Percentiles rank a stretch among this genome's conserved stretches.
phyloP scores from a whole-genome alignment of 495 filamentous ascomycete genomes.

The Annulohypoxylon stygium region DNA sequence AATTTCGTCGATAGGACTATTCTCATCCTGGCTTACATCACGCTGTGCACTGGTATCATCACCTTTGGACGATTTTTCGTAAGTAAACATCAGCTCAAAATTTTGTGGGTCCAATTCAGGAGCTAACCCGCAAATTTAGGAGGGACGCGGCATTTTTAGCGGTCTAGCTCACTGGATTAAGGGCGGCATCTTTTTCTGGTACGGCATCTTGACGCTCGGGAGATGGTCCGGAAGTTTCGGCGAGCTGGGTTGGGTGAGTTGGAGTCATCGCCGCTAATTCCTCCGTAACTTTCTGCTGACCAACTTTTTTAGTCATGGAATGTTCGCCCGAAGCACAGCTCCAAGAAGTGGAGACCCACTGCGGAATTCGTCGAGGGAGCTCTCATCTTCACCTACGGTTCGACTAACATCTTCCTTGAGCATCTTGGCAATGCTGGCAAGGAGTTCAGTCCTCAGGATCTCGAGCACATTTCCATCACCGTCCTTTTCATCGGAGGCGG shows the following conservation, averaged over 20 bases:
- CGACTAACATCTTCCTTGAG: slow-evolving; percentile 92
- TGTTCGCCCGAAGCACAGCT: slow-evolving; percentile 73
- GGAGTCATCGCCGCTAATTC: slow-evolving; percentile 12
- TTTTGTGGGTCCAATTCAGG: slow-evolving; percentile 6
- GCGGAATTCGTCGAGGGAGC: slow-evolving; percentile 91
- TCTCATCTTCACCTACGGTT: slow-evolving; percentile 89
- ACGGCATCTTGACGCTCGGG: slow-evolving; percentile 87
- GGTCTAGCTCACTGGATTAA: slow-evolving; percentile 96
- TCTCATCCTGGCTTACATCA: slow-evolving; percentile 65
- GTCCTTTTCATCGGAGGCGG: slow-evolving; percentile 96
- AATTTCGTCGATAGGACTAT: slow-evolving; percentile 62
- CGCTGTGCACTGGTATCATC: slow-evolving; percentile 72
- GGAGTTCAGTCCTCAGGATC: slow-evolving; percentile 79
- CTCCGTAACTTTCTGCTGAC: slow-evolving; percentile 25
- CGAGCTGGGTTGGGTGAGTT: slow-evolving; percentile 84
- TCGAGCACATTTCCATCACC: slow-evolving; percentile 94
- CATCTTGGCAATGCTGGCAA: slow-evolving; percentile 80
- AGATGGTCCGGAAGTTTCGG: slow-evolving; percentile 93
- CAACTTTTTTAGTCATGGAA: slow-evolving; percentile 79
- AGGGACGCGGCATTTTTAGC: slow-evolving; percentile 76
- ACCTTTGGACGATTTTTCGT: slow-evolving; percentile 69
- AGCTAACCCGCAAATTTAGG: slow-evolving; percentile 53
- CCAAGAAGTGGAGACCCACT: slow-evolving; percentile 75
- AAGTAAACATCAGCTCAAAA: slow-evolving; percentile 53
- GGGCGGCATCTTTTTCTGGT: slow-evolving; percentile 97